Base-by-base conservation (phyloP, 2,329 filamentous ascomycete genomes). In the Pestalotiopsis sp. region DNA sequence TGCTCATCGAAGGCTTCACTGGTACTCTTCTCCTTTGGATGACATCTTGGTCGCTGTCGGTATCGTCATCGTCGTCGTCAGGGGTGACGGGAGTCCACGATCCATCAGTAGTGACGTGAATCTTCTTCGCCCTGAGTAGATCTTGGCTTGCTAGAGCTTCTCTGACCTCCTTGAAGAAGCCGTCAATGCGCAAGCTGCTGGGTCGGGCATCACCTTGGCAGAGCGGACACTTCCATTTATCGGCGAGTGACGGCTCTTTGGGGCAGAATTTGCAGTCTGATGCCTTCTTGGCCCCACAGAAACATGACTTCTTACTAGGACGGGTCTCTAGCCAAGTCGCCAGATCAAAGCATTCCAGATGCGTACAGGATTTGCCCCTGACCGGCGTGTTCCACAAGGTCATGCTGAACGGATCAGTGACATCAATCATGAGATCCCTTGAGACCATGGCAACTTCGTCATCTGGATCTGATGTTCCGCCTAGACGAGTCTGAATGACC, bases 301-400 rank as follows among this genome's bases (percentile, higher is more conserved):
- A 73, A 27, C 72, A 73, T 27, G 75, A 72, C 27, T 80, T 77
- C 70, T 85, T 86, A 14, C 81, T 80, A 4, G 84, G 83, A 57
- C 93, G 89, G 4, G 91, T 93, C 14, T 84, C 79, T 9, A 99
- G 86, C 83, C 93, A 98, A 0, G 88, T 95, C 23, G 92, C 87
- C 7, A 98, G 88, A 77, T 98, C 95, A 77, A 98, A 98, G 77
- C 94, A 97, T 76, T 98, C 93, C 45, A 91, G 83, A 77, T 99
- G 95, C 27, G 83, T 82, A 78, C 96, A 99, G 3, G 79, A 74
- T 7, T 75, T 82, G 31, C 93, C 90, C 36, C 95, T 91, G 1
- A 91, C 93, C 1, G 96, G 95, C 0, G 86, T 84, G 4, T 87
- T 82, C 77, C 92, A 94, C 12, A 96, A 85, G 13, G 76, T 81